Conservation (phyloP, 306 rosid species). For the Dalbergia cochinchinensis region DNA sequence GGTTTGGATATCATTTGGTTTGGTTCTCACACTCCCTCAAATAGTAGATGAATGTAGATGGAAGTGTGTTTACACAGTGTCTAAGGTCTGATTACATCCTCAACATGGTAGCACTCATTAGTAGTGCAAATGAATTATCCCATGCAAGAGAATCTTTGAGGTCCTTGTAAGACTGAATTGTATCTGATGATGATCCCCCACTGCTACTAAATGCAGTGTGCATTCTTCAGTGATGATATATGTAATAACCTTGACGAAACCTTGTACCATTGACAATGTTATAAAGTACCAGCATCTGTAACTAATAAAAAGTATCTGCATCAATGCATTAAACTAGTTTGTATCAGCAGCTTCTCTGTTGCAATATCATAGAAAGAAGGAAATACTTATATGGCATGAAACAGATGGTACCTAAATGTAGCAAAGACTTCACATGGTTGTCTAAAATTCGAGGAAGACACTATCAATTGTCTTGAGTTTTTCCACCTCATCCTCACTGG, state of each 20-base stretch:
- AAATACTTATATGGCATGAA: conserved; percentile 20
- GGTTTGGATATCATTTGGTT: too few relatives aligned
- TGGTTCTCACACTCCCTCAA: too few relatives aligned
- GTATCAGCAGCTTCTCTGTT: conserved; percentile 25
- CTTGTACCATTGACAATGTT: conserved; percentile 14
- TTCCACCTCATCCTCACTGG: conserved; percentile 65
- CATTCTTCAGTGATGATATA: conserved; percentile 9
- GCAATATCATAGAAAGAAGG: conserved; percentile 29
- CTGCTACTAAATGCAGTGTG: neutral
- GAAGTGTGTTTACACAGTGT: too few relatives aligned
- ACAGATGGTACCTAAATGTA: conserved; percentile 46
- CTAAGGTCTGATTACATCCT: neutral
- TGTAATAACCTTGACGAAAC: conserved; percentile 48
- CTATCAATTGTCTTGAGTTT: conserved; percentile 79
- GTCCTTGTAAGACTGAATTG: conserved; percentile 3
- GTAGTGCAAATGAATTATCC: neutral
- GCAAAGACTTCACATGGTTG: conserved; percentile 33
- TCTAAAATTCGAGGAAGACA: conserved; percentile 67
- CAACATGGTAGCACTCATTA: neutral
- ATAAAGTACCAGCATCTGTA: conserved; percentile 5
- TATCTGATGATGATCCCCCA: neutral
- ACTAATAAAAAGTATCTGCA: neutral
- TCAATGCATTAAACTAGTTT: conserved; percentile 1
- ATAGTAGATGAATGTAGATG: too few relatives aligned
- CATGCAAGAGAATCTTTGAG: conserved; percentile 19